A percentile compares a stretch with the other conserved stretches of the same genome.
These are phyloP conservation scores for Chondrus crispus DNA, from an alignment of 23 red algal genomes.

Conservation along the genomic window DNA sequence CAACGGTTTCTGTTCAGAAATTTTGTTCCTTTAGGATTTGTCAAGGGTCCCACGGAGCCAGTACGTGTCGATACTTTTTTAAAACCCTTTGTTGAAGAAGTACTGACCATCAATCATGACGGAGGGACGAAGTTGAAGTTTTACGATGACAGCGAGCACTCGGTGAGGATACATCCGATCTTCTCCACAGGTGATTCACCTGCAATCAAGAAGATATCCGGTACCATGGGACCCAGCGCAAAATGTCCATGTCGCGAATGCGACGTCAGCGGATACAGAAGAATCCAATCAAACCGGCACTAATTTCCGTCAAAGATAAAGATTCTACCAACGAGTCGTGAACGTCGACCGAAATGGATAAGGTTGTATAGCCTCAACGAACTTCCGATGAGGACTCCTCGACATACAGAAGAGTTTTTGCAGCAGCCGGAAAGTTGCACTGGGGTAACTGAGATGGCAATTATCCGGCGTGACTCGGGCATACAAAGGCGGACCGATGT, in stretches of 20 bases:
- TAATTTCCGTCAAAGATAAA: too few relatives aligned
- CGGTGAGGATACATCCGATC: neutral
- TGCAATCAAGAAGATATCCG: neutral
- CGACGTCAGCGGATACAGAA: too few relatives aligned
- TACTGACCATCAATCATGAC: neutral
- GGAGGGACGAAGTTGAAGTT: neutral
- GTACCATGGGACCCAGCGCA: neutral
- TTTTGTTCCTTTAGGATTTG: neutral
- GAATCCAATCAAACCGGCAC: too few relatives aligned
- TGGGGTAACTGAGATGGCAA: too few relatives aligned
- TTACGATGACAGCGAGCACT: neutral
- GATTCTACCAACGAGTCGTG: too few relatives aligned
- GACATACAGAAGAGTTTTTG: too few relatives aligned
- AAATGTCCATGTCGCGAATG: neutral
- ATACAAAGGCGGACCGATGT: too few relatives aligned
- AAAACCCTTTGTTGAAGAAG: neutral
- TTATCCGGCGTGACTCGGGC: too few relatives aligned
- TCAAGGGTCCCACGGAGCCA: neutral
- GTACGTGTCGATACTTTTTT: neutral
- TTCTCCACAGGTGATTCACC: neutral
- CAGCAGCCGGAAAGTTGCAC: too few relatives aligned
- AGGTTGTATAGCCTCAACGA: too few relatives aligned
- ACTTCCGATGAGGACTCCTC: too few relatives aligned
- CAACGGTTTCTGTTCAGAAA: neutral
- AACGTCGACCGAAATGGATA: too few relatives aligned